A percentile compares a stretch with the other conserved stretches of the same genome.
These are phyloP conservation scores for Debaryomyces udenii DNA, from an alignment of 1,139 yeast species.

Conservation along the genomic window DNA sequence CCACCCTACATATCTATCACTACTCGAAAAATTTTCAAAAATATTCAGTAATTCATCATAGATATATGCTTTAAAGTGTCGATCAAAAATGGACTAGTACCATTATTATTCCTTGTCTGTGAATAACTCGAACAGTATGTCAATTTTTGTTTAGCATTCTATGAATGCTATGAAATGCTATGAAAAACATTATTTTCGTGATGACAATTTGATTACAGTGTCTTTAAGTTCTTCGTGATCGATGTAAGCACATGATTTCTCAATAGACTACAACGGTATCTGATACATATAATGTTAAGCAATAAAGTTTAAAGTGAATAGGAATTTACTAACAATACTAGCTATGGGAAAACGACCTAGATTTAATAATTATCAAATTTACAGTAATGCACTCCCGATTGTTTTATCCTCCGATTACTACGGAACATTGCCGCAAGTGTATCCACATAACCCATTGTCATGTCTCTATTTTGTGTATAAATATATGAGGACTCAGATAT, in stretches of 20 bases:
- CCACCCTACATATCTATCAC: no score
- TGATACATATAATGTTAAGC: slow-evolving; percentile 44
- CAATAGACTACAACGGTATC: slow-evolving; percentile 99
- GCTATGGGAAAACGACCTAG: slow-evolving; percentile 28
- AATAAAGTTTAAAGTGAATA: background rate
- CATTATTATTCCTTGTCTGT: background rate
- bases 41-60: background rate
- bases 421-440: slow-evolving; percentile 47
- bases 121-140: slow-evolving; percentile 6
- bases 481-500: slow-evolving; percentile 27
- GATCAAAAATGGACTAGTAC: slow-evolving; percentile 2
- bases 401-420: slow-evolving; percentile 37
- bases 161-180: no score
- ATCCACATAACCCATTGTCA: slow-evolving; percentile 62
- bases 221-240: slow-evolving; percentile 57
- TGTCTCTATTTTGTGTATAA: slow-evolving; percentile 52
- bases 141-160: background rate
- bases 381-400: slow-evolving; percentile 54
- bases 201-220: slow-evolving; percentile 50
- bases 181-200: slow-evolving; percentile 23
- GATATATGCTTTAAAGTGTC: background rate
- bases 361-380: slow-evolving; percentile 35
- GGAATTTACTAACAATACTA: slow-evolving; percentile 18
- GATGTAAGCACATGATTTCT: slow-evolving; percentile 79
- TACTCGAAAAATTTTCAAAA: slow-evolving; percentile 1